Conservation (phyloP, 2,329 filamentous ascomycete species). For the Lomentospora prolificans region DNA sequence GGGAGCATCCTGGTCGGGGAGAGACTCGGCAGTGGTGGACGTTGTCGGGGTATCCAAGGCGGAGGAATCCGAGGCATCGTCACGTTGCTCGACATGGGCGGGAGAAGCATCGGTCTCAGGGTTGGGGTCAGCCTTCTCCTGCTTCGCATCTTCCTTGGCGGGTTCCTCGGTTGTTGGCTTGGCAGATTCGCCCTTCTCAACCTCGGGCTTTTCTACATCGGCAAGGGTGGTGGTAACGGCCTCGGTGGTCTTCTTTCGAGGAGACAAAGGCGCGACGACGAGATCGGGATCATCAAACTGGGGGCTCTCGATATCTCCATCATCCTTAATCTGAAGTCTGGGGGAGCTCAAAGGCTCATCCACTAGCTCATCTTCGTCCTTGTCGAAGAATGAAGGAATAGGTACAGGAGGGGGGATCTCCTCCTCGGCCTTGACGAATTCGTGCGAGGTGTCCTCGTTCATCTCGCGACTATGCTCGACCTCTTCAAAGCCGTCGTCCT, state of each 20-base stretch:
- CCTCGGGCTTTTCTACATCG: neutral
- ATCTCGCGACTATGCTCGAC: constrained; percentile 62
- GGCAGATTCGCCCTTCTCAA: neutral
- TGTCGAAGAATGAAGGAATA: constrained; percentile 24
- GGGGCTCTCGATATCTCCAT: constrained; percentile 37
- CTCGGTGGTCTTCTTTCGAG: constrained; percentile 24
- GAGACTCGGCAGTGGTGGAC: neutral
- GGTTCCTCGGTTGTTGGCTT: neutral
- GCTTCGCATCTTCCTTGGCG: neutral
- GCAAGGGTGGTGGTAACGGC: neutral
- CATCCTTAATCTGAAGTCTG: constrained; percentile 50
- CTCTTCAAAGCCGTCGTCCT: constrained; percentile 90
- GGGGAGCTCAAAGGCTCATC: constrained; percentile 68
- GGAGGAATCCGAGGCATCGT: neutral
- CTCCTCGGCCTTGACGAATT: constrained; percentile 47
- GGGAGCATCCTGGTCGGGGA: neutral
- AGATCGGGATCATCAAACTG: constrained; percentile 47
- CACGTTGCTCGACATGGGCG: neutral
- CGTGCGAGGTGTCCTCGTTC: constrained; percentile 17
- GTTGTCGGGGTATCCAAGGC: neutral
- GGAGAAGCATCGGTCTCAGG: neutral
- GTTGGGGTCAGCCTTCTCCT: neutral
- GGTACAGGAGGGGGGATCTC: constrained; percentile 30
- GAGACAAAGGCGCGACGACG: constrained; percentile 48
- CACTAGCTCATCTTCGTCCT: constrained; percentile 65